Percentiles rank a stretch among this genome's conserved stretches.
Conservation (phyloP, 371 early-diverging fungal species). For the Circinella umbellata region DNA sequence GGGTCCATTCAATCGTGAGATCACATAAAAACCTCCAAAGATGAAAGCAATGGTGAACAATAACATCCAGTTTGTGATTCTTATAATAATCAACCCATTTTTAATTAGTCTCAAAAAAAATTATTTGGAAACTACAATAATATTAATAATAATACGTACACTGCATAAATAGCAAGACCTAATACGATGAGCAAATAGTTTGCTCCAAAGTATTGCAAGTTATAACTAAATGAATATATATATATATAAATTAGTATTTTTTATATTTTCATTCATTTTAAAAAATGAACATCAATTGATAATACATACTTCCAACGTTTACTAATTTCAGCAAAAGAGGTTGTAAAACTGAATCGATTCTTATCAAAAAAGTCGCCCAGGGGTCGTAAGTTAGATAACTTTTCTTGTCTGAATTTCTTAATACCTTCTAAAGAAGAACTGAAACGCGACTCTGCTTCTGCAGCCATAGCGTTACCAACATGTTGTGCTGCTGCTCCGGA, state of each 20-base stretch:
- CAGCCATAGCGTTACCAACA: conserved; percentile 32
- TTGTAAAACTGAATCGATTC: conserved; percentile 61
- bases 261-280: neutral
- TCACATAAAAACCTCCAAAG: conserved; percentile 58
- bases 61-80: conserved; percentile 63
- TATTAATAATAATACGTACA: conserved; percentile 49
- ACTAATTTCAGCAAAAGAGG: conserved; percentile 48
- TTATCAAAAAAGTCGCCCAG: conserved; percentile 68
- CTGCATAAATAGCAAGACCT: conserved; percentile 60
- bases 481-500: conserved; percentile 24
- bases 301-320: conserved; percentile 57
- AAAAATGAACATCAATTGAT: neutral
- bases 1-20: conserved; percentile 59
- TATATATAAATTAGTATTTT: neutral
- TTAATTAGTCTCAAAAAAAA: neutral
- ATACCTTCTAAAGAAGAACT: conserved; percentile 27
- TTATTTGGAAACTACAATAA: neutral
- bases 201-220: conserved; percentile 65
- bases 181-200: conserved; percentile 69
- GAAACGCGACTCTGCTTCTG: conserved; percentile 45
- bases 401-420: conserved; percentile 43
- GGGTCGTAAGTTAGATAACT: conserved; percentile 56
- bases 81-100: conserved; percentile 14
- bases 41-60: conserved; percentile 61
- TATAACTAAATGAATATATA: conserved; percentile 46